A percentile compares a stretch with the other conserved stretches of the same genome.
Conservation (phyloP, 129 eudicot species). For the Heracleum sosnowskyi region DNA sequence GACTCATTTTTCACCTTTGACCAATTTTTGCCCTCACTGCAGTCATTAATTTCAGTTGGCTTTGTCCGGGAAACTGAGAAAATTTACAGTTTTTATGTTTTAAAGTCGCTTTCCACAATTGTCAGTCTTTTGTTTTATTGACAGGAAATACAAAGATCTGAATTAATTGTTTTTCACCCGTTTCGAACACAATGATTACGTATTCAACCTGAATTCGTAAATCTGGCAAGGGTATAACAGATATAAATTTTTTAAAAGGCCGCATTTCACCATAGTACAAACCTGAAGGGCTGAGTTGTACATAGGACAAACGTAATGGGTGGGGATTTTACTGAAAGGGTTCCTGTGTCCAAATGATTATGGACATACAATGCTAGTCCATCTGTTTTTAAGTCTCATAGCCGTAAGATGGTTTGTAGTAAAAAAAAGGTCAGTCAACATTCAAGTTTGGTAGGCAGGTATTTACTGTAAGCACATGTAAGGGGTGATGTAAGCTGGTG, state of each 20-base stretch:
- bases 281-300: not conserved
- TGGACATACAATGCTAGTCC: no score
- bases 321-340: not conserved
- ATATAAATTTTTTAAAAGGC: not conserved
- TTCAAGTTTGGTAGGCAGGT: no score
- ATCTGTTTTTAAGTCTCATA: no score
- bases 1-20: not conserved
- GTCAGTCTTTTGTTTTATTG: not conserved
- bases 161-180: not conserved
- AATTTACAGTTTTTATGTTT: not conserved
- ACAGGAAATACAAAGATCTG: no score
- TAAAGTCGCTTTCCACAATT: not conserved
- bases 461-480: no score
- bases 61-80: not conserved
- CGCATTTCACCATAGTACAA: not conserved
- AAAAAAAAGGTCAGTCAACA: no score
- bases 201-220: no score
- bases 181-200: not conserved
- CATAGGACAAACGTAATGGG: not conserved
- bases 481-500: no score
- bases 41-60: not conserved
- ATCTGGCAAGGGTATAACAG: not conserved
- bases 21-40: not conserved
- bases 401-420: no score
- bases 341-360: no score